A percentile compares a stretch with the other conserved stretches of the same genome.
Conservation (phyloP, 495 filamentous ascomycete species). For the Aspergillus indologenus region DNA sequence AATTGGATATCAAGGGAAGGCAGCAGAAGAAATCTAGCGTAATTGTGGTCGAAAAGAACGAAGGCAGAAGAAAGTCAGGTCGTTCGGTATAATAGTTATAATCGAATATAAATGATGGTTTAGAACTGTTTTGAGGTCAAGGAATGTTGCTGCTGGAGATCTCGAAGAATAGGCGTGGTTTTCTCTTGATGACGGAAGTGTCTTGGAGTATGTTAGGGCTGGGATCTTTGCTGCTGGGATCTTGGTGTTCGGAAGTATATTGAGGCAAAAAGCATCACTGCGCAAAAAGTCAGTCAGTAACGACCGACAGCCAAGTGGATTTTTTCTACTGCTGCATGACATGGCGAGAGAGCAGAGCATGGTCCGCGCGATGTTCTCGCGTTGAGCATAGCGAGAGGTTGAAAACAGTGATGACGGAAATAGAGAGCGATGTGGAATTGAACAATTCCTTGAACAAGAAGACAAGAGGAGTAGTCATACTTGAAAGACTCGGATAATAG, state of each 20-base stretch:
- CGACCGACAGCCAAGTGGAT: neutral
- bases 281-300: neutral
- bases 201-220: neutral
- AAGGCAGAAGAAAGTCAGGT: neutral
- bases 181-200: neutral
- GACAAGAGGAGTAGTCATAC: slow-evolving; percentile 11
- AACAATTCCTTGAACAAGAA: no score
- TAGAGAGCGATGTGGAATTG: neutral
- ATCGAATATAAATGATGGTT: neutral
- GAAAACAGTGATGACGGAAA: neutral
- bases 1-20: neutral
- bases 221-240: neutral
- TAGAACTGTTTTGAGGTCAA: neutral
- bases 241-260: neutral
- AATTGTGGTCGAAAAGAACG: neutral
- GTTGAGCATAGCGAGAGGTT: neutral
- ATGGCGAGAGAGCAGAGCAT: neutral
- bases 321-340: neutral
- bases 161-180: neutral
- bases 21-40: neutral
- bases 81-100: neutral
- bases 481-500: neutral
- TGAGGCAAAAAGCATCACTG: slow-evolving; percentile 3
- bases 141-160: neutral
- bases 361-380: neutral